phyloP scores from a whole-genome alignment of 345 rosid genomes.

The Murraya koenigii region DNA sequence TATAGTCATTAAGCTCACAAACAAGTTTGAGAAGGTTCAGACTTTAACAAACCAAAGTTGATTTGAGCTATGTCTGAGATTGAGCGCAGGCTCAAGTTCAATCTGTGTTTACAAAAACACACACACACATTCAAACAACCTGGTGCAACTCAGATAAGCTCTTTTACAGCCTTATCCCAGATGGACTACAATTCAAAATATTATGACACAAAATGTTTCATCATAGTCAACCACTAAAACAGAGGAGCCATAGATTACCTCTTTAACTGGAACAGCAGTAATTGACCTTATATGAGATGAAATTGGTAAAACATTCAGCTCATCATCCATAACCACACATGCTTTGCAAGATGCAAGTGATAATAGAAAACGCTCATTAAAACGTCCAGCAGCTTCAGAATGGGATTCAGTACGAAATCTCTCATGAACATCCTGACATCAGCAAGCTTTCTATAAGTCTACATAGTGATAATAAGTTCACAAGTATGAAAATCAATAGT shows the following conservation, averaged over 20 bases:
- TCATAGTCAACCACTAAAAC: background rate
- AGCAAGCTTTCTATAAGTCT: slow-evolving; percentile 14
- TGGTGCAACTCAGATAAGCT: background rate
- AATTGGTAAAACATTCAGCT: slow-evolving; percentile 85
- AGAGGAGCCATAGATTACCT: slow-evolving; percentile 40
- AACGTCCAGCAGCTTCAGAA: slow-evolving; percentile 78
- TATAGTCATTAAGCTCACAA: background rate
- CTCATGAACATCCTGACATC: slow-evolving; percentile 91
- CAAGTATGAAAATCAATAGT: background rate
- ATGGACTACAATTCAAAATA: background rate
- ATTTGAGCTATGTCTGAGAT: background rate
- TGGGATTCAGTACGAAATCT: slow-evolving; percentile 96
- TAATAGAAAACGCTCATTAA: slow-evolving; percentile 86
- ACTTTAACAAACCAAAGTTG: background rate
- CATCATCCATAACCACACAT: slow-evolving; percentile 93
- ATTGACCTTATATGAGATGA: slow-evolving; percentile 91
- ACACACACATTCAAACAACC: background rate
- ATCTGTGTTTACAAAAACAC: too few species aligned
- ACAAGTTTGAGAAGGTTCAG: background rate
- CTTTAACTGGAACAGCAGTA: slow-evolving; percentile 48
- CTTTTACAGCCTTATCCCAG: background rate
- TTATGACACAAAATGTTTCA: background rate
- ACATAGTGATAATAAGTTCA: background rate
- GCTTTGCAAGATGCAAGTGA: slow-evolving; percentile 93
- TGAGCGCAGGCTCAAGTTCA: background rate